Base-by-base conservation (phyloP, 441 rosid species). In the Erysimum cheiri region DNA sequence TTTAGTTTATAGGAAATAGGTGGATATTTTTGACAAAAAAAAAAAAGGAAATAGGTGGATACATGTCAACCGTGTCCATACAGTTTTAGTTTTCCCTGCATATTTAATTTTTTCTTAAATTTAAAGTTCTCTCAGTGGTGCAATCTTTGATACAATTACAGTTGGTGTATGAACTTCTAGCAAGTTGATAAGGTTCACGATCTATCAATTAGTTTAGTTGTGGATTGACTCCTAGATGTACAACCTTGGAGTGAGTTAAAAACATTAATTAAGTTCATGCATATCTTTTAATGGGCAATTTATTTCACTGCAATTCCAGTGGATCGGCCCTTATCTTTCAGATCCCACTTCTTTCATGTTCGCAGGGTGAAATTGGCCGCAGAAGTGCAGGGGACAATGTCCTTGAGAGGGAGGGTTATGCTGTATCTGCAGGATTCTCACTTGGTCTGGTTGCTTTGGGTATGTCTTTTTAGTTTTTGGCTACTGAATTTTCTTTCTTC, bases 321-420 rank as follows among this genome's bases (percentile, higher is more conserved):
- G 48, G 53, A 67, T 64, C 50, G 60, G 54, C 43, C 19, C 37
- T 55, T 63, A 74, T 37, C 36, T 77, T 67, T 61, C 56, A 62
- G 15, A 77, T 74, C 66, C 75, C 63, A 28, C 44, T 67, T 60
- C 4, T 35, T 64, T 43, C 78, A 55, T 50, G 65, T 47, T 77
- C 48, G 80, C 70, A 94, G 99, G 89, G 85, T 81, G 99, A 95
- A 87, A 89, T 95, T 75, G 95, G 98, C 35, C 98, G 95, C 69
- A 83, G 98, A 88, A 92, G 98, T 82, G 90, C 92, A 58, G 99
- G 99, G 61, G 99, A 95, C 79, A 95, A 95, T 75, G 99, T 92
- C 61, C 99, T 92, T 82, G 99, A 95, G 82, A 89, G 99, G 83
- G 99, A 95, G 85, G 99, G 97, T 40, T 90, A 95, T 87, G 98